Evolutionary conservation across 805 yeast species (phyloP).

Genomic region (Grigorovia jiainica): DNA sequence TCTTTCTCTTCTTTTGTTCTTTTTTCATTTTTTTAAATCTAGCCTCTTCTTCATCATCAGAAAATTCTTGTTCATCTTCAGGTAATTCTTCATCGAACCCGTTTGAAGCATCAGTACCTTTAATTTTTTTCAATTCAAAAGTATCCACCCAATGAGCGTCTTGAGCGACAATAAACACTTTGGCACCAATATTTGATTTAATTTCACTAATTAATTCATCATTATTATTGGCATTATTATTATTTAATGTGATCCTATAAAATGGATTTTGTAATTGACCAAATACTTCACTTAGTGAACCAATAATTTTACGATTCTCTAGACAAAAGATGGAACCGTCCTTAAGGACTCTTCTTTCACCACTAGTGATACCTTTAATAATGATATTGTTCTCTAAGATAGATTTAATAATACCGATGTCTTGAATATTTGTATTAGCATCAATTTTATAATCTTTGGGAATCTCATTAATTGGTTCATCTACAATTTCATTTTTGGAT

Average conservation of each 20-base stretch:
- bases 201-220: conserved; percentile 8
- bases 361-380: conserved; percentile 64
- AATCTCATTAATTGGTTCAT: conserved; percentile 56
- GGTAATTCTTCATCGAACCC: conserved; percentile 91
- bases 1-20: conserved; percentile 43
- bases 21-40: conserved; percentile 57
- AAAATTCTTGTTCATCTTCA: conserved; percentile 86
- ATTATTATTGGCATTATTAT: conserved; percentile 2
- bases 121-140: conserved; percentile 53
- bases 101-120: conserved; percentile 93
- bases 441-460: conserved; percentile 59
- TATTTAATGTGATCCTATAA: conserved; percentile 43
- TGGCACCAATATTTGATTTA: conserved; percentile 40
- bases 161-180: conserved; percentile 70
- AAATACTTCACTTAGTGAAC: conserved; percentile 78
- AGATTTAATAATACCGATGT: conserved; percentile 58
- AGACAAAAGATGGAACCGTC: conserved; percentile 77
- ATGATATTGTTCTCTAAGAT: conserved; percentile 66
- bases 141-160: conserved; percentile 75
- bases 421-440: conserved; percentile 55
- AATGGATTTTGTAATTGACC: conserved; percentile 79
- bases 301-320: conserved; percentile 59
- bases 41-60: conserved; percentile 87
- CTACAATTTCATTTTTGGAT: conserved; percentile 67
- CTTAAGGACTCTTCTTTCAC: conserved; percentile 73